Conservation (phyloP, 495 filamentous ascomycete species). For the Amorphotheca resinae region DNA sequence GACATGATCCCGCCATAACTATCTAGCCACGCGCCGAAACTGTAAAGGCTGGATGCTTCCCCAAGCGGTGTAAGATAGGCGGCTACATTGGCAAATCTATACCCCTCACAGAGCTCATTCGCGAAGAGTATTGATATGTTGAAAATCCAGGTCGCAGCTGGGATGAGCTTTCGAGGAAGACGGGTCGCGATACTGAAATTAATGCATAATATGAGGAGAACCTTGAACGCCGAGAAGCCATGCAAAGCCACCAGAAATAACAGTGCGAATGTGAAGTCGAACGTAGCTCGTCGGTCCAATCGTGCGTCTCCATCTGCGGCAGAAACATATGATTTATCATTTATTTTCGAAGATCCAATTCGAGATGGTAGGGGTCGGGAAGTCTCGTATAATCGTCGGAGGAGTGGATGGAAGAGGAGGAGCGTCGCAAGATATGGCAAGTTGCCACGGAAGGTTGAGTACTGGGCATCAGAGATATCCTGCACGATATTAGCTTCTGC, state of each 20-base stretch:
- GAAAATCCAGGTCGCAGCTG: conserved; percentile 81
- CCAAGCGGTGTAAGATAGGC: conserved; percentile 31
- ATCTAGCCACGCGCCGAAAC: conserved; percentile 58
- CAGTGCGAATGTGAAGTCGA: conserved; percentile 73
- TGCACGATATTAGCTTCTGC: conserved; percentile 22
- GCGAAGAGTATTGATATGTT: conserved; percentile 78
- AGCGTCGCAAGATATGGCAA: conserved; percentile 66
- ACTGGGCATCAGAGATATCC: conserved; percentile 89
- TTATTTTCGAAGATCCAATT: conserved; percentile 9
- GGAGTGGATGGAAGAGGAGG: conserved; percentile 61
- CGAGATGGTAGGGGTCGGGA: conserved; percentile 9
- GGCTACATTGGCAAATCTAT: conserved; percentile 52
- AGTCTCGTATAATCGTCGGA: conserved; percentile 56
- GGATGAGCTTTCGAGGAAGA: conserved; percentile 54
- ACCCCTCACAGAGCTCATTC: conserved; percentile 76
- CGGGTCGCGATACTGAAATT: conserved; percentile 70
- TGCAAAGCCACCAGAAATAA: conserved; percentile 70
- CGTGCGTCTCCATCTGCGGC: conserved; percentile 48
- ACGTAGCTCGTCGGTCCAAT: conserved; percentile 63
- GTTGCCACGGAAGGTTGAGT: conserved; percentile 75
- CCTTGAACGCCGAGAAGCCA: conserved; percentile 73
- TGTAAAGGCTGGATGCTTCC: conserved; percentile 24
- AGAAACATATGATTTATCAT: conserved; percentile 19
- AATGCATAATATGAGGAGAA: conserved; percentile 62
- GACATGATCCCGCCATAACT: conserved; percentile 66